Evolutionary conservation across 2,329 filamentous ascomycete species (phyloP).

Genomic region (Calcarisporium arbuscula): DNA sequence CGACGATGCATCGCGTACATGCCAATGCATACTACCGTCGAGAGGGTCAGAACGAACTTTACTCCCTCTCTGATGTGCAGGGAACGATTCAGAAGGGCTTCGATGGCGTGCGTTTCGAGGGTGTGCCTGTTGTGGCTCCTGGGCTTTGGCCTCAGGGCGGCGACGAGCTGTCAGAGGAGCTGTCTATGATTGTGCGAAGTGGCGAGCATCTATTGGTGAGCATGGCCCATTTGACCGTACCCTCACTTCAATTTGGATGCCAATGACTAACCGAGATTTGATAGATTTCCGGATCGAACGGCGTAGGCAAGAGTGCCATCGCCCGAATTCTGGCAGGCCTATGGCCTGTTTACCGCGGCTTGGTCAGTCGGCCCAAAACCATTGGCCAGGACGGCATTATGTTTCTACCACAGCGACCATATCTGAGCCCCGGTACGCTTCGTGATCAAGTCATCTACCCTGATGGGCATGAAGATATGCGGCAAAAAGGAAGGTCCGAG

Average conservation of each 20-base stretch:
- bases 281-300: slow-evolving; percentile 85
- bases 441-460: slow-evolving; percentile 98
- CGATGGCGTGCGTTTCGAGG: slow-evolving; percentile 86
- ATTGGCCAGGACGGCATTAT: slow-evolving; percentile 89
- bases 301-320: slow-evolving; percentile 87
- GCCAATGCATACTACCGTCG: slow-evolving; percentile 77
- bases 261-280: too few species aligned
- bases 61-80: slow-evolving; percentile 84
- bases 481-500: slow-evolving; percentile 69
- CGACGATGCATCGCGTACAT: slow-evolving; percentile 88
- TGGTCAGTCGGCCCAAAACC: slow-evolving; percentile 79
- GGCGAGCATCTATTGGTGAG: slow-evolving; percentile 79
- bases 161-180: slow-evolving; percentile 80
- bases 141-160: slow-evolving; percentile 83
- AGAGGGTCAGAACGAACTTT: slow-evolving; percentile 66
- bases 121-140: slow-evolving; percentile 88
- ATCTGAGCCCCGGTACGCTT: slow-evolving; percentile 84
- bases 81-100: slow-evolving; percentile 93
- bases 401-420: slow-evolving; percentile 93
- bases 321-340: slow-evolving; percentile 81
- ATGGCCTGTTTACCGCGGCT: slow-evolving; percentile 92
- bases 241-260: slow-evolving; percentile 9
- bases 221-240: slow-evolving; percentile 1
- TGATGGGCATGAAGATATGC: slow-evolving; percentile 92
- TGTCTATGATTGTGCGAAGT: slow-evolving; percentile 82